Conservation (phyloP, 1,284 basidiomycete species). For the Malassezia furfur region DNA sequence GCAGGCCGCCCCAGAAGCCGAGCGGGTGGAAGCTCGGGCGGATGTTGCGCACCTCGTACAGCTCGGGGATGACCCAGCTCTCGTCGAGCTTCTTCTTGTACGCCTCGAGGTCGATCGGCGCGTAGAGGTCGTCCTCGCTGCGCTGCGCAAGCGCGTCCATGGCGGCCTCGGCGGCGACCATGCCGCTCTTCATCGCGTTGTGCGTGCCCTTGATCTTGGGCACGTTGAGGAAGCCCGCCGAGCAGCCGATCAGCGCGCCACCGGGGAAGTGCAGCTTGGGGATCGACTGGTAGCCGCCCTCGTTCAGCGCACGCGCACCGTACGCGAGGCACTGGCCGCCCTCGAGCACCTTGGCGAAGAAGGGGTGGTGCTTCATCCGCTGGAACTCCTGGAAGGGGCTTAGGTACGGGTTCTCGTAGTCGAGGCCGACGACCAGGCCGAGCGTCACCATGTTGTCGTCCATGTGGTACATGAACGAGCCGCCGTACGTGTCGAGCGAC, state of each 20-base stretch:
- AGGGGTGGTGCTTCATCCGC: slow-evolving; percentile 95
- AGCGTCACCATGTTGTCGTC: slow-evolving; percentile 80
- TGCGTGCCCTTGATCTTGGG: slow-evolving; percentile 99
- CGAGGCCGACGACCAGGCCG: slow-evolving; percentile 84
- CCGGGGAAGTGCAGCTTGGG: slow-evolving; percentile 89
- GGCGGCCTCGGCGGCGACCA: slow-evolving; percentile 85
- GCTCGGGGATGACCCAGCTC: slow-evolving; percentile 80
- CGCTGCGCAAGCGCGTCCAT: slow-evolving; percentile 57
- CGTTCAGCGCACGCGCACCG: slow-evolving; percentile 80
- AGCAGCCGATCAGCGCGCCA: slow-evolving; percentile 87
- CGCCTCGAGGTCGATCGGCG: slow-evolving; percentile 60
- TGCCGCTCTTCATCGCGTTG: slow-evolving; percentile 98
- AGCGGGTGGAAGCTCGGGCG: slow-evolving; percentile 79
- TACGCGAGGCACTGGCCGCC: slow-evolving; percentile 75
- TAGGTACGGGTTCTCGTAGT: slow-evolving; percentile 88
- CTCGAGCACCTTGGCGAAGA: slow-evolving; percentile 70
- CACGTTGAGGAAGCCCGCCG: slow-evolving; percentile 87
- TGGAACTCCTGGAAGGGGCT: slow-evolving; percentile 89
- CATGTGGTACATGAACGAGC: slow-evolving; percentile 94
- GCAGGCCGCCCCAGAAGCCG: slow-evolving; percentile 78
- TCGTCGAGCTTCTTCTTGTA: slow-evolving; percentile 67
- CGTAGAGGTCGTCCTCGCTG: slow-evolving; percentile 16
- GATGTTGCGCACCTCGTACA: slow-evolving; percentile 84
- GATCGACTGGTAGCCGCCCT: slow-evolving; percentile 87
- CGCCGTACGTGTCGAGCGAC: slow-evolving; percentile 76